phyloP scores from a whole-genome alignment of 257 asterid species.

The Oldenlandia corymbosa region DNA sequence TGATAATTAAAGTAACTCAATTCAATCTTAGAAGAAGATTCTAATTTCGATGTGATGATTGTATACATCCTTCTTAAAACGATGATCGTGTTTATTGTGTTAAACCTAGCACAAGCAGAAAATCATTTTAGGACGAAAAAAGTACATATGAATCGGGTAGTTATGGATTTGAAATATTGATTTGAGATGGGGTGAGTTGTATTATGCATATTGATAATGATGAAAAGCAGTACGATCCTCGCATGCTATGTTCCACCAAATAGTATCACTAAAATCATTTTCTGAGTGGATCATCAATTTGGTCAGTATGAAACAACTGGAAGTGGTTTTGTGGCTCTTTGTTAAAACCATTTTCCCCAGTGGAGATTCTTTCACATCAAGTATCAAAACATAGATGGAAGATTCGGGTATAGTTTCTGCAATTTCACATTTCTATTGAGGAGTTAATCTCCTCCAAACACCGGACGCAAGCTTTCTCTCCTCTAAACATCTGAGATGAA shows the following conservation, averaged over 20 bases:
- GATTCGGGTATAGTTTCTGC: too few relatives aligned
- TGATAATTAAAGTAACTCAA: too few relatives aligned
- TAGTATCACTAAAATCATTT: background rate
- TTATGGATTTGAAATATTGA: background rate
- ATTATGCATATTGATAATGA: background rate
- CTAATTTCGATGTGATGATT: background rate
- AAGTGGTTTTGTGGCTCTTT: constrained; percentile 2
- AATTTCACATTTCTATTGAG: too few relatives aligned
- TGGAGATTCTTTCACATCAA: background rate
- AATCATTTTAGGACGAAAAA: too few relatives aligned
- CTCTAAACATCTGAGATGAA: too few relatives aligned
- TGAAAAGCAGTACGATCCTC: background rate
- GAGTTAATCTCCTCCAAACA: too few relatives aligned
- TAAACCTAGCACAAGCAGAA: too few relatives aligned
- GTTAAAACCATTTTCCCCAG: background rate
- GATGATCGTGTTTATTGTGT: too few relatives aligned
- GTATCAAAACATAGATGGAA: background rate
- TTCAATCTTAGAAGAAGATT: constrained; percentile 4
- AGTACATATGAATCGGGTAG: background rate
- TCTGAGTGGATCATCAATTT: background rate
- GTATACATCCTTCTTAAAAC: too few relatives aligned
- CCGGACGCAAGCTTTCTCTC: too few relatives aligned
- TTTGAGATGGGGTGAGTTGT: background rate
- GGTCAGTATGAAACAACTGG: background rate
- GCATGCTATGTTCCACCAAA: background rate